phyloP scores from a whole-genome alignment of 1,284 basidiomycete genomes.

The Apiotrichum siamense region DNA sequence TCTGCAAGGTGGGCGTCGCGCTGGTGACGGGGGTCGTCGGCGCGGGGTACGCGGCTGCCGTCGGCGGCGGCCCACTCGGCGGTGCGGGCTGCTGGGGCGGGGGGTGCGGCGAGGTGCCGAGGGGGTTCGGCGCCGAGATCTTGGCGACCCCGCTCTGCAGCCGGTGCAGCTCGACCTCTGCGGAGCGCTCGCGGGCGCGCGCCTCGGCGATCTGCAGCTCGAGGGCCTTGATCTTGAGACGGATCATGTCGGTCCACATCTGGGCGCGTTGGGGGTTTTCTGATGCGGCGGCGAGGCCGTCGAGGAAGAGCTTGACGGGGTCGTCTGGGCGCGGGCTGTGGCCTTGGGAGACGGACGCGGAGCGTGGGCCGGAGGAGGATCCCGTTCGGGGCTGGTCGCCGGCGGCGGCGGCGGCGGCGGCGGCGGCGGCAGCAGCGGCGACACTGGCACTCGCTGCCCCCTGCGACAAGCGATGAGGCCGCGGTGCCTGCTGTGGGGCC shows the following conservation, averaged over 20 bases:
- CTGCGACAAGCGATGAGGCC: too few species aligned
- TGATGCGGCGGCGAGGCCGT: slow-evolving; percentile 12
- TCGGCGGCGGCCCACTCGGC: background rate
- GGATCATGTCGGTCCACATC: slow-evolving; percentile 41
- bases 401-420: too few species aligned
- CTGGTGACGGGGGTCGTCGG: background rate
- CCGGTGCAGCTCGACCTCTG: slow-evolving; percentile 37
- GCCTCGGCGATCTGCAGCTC: slow-evolving; percentile 46
- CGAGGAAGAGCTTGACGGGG: slow-evolving; percentile 15
- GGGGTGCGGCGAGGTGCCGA: background rate
- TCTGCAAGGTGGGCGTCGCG: background rate
- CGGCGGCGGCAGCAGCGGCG: background rate
- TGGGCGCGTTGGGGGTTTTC: slow-evolving; percentile 26
- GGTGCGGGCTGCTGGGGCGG: background rate
- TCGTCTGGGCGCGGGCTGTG: slow-evolving; percentile 8
- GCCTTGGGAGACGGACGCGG: background rate
- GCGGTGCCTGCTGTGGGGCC: too few species aligned
- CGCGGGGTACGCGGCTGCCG: background rate
- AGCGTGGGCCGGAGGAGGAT: background rate
- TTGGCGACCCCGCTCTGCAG: slow-evolving; percentile 16
- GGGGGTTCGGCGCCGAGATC: background rate
- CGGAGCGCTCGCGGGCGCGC: slow-evolving; percentile 36
- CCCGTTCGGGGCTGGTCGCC: too few species aligned
- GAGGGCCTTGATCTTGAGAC: slow-evolving; percentile 33
- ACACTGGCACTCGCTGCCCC: background rate